Percentiles rank a stretch among this genome's conserved stretches.
These are phyloP conservation scores for Dichomitus squalens DNA, from an alignment of 1,284 basidiomycete genomes.

Conservation along the genomic window DNA sequence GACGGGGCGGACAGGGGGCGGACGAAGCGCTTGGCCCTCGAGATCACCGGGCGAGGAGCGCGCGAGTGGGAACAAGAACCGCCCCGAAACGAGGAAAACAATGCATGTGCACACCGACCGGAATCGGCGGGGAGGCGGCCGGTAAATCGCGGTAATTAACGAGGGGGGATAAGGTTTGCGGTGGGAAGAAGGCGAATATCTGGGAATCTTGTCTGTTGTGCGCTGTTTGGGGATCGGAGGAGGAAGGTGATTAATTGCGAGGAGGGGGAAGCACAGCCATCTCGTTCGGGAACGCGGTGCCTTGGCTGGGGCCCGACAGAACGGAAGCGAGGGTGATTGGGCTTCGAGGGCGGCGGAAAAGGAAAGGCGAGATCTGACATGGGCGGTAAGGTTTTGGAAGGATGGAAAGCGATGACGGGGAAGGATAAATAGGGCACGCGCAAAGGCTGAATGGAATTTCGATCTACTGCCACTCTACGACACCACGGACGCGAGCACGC, in stretches of 20 bases:
- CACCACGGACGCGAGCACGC: conserved; percentile 20
- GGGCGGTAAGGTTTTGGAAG: conserved; percentile 18
- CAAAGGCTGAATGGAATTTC: conserved; percentile 22
- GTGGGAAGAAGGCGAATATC: conserved; percentile 14
- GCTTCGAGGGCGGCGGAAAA: conserved; percentile 18
- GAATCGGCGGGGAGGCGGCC: conserved; percentile 20
- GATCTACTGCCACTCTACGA: conserved; percentile 25
- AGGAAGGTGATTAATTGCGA: conserved; percentile 28
- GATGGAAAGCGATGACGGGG: conserved; percentile 24
- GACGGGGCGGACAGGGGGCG: background rate
- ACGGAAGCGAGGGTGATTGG: conserved; percentile 26
- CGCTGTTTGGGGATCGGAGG: conserved; percentile 18
- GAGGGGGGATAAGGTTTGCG: conserved; percentile 17
- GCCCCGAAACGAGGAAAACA: too few relatives aligned
- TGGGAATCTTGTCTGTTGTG: conserved; percentile 15
- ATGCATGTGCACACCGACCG: background rate
- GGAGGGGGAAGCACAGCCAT: conserved; percentile 23
- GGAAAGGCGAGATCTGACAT: conserved; percentile 20
- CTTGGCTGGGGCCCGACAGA: conserved; percentile 19
- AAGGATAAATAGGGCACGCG: conserved; percentile 27
- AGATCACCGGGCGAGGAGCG: too few relatives aligned
- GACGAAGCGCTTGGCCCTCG: background rate
- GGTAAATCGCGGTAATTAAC: conserved; percentile 22
- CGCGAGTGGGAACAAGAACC: too few relatives aligned
- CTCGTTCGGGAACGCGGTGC: conserved; percentile 23